Conservation (phyloP, 495 filamentous ascomycete genomes). For the Neurospora cerealis region DNA sequence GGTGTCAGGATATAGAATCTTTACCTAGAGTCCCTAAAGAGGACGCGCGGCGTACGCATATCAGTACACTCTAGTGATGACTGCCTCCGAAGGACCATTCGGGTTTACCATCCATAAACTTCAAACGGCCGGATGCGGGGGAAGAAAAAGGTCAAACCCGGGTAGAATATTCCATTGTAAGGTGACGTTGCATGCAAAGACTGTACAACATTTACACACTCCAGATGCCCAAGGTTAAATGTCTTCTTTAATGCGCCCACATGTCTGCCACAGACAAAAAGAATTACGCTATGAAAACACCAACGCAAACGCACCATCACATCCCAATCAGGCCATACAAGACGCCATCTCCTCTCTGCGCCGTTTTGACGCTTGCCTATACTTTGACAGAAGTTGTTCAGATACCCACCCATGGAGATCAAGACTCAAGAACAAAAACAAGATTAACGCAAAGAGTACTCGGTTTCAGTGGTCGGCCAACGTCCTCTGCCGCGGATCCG, state of each 20-base stretch:
- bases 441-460: not conserved
- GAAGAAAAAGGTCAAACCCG: not conserved
- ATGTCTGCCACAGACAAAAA: not conserved
- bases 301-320: not conserved
- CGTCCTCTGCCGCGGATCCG: slow-evolving; percentile 47
- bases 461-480: slow-evolving; percentile 26
- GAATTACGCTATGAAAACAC: not conserved
- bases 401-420: not conserved
- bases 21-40: not conserved
- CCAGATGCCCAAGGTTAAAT: not conserved
- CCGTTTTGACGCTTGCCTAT: not conserved
- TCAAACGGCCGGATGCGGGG: not conserved
- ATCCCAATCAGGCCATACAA: not conserved
- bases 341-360: not conserved
- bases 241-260: not conserved
- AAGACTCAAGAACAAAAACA: not conserved
- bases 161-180: not conserved
- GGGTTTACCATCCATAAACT: not conserved
- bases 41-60: not conserved
- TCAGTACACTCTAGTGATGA: not conserved
- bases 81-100: not conserved
- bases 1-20: slow-evolving; percentile 45
- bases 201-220: not conserved
- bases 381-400: not conserved
- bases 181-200: not conserved